Base-by-base conservation (phyloP, 75 land plant species). In the Selaginella moellendorffii region DNA sequence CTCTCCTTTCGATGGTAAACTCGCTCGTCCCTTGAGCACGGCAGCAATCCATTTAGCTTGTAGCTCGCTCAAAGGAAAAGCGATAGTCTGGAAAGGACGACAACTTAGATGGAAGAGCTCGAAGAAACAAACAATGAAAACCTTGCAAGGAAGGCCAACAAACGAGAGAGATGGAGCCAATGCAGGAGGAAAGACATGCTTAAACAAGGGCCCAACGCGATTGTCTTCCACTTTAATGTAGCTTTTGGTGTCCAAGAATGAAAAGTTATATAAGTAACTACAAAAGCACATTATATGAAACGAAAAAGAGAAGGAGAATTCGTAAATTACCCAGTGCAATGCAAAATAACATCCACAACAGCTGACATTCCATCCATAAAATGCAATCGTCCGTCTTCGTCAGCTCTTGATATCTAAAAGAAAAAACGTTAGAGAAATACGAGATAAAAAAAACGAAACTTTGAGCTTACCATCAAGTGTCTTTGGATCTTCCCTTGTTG, bases 81-180 rank as follows among this genome's bases (percentile, higher is more conserved):
- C 71, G 12, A 67, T 24, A 0, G 65, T 30, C 59, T 64, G 24
- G 22, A 19, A 56, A 21, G n/a, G 2, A 25, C 5, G 5, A 56
- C 23, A 19, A 21, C 28, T 20, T 26, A 28, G 17, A 64, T 29
- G 52, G 23, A 51, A 0, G 8, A n/a, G n/a, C n/a, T 28, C n/a
- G 18, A 18, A 28, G 27, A 59, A 9, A 51, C 19, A 19, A 28
- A 59, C 0, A 17, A 28, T 23, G 1, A n/a, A 21, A 10, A 90
- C 99, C 91, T 82, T 86, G 74, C 74, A 80, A 31, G 99, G 91
- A 54, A 95, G 31, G 20, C 99, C 99, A 63, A 95, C 76, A 74
- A 95, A 95, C 19, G 96, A 84, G 65, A 95, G 82, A 63, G 69
- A 70, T n/a, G 99, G 99, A 42, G 99, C 87, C 53, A 90, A 77